Evolutionary conservation across 2,329 filamentous ascomycete genomes (phyloP).

Genomic region (Fonsecaea nubica): DNA sequence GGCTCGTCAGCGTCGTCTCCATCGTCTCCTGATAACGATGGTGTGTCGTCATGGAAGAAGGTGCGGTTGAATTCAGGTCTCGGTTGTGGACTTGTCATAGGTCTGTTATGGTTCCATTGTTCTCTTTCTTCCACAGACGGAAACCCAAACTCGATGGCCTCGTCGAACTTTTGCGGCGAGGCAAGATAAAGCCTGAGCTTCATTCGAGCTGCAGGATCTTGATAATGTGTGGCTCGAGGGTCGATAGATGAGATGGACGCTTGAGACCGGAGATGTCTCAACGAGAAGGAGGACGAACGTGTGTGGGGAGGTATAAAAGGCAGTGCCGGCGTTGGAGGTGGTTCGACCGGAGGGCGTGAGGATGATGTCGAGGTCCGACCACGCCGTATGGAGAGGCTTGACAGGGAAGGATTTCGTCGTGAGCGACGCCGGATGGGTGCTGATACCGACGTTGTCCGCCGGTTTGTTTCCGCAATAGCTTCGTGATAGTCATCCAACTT

Average conservation of each 20-base stretch:
- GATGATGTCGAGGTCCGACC: slow-evolving; percentile 53
- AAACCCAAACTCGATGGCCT: slow-evolving; percentile 92
- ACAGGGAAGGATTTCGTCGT: slow-evolving; percentile 74
- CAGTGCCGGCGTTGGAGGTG: slow-evolving; percentile 46
- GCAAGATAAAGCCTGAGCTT: slow-evolving; percentile 86
- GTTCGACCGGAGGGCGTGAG: slow-evolving; percentile 58
- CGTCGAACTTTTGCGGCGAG: slow-evolving; percentile 93
- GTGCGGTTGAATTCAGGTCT: slow-evolving; percentile 57
- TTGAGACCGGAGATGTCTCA: slow-evolving; percentile 43
- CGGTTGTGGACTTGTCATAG: slow-evolving; percentile 47
- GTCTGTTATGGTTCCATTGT: slow-evolving; percentile 30
- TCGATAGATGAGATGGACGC: slow-evolving; percentile 65
- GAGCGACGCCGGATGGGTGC: slow-evolving; percentile 58
- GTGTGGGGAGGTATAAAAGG: slow-evolving; percentile 42
- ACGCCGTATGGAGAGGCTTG: slow-evolving; percentile 68
- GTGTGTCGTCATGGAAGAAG: slow-evolving; percentile 59
- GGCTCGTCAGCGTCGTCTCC: slow-evolving; percentile 33
- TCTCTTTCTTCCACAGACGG: slow-evolving; percentile 56
- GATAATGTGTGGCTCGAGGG: slow-evolving; percentile 79
- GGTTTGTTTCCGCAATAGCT: slow-evolving; percentile 62
- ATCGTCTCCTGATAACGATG: slow-evolving; percentile 51
- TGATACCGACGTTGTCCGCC: slow-evolving; percentile 41
- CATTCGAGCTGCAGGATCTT: slow-evolving; percentile 84
- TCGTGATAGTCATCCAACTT: slow-evolving; percentile 73
- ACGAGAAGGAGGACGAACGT: slow-evolving; percentile 46